These are phyloP conservation scores for Stagonosporopsis tanaceti DNA, from an alignment of 2,329 filamentous ascomycete genomes.

Conservation along the genomic window DNA sequence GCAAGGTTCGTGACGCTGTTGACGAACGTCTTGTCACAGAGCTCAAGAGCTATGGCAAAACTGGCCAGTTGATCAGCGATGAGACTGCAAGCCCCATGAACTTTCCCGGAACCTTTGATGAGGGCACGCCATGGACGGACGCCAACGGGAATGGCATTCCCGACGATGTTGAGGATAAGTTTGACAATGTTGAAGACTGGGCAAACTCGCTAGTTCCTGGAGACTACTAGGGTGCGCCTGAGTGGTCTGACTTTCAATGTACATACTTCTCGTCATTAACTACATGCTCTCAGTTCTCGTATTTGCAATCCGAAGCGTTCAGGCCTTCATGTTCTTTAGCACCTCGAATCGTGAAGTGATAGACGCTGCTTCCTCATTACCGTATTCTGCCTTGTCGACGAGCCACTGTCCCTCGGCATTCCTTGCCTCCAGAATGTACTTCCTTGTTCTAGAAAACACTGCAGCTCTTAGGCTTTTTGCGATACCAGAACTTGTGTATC, in stretches of 20 bases:
- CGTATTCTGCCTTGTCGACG: slow-evolving; percentile 7
- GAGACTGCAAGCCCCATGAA: slow-evolving; percentile 54
- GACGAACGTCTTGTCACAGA: slow-evolving; percentile 55
- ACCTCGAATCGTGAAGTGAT: not conserved
- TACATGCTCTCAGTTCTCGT: not conserved
- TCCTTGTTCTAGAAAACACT: slow-evolving; percentile 10
- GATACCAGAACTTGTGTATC: slow-evolving; percentile 60
- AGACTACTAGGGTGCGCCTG: slow-evolving; percentile 21
- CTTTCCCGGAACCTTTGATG: slow-evolving; percentile 51
- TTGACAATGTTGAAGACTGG: slow-evolving; percentile 60
- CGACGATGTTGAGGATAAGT: slow-evolving; percentile 57
- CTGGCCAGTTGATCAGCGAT: slow-evolving; percentile 57
- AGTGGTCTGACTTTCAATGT: not conserved
- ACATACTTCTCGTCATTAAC: not conserved
- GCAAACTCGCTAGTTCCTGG: slow-evolving; percentile 57
- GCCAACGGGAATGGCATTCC: slow-evolving; percentile 61
- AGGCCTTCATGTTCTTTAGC: not conserved
- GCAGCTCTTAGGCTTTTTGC: slow-evolving; percentile 38
- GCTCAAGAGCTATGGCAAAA: slow-evolving; percentile 56
- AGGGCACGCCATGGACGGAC: slow-evolving; percentile 53
- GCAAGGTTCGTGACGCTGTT: slow-evolving; percentile 54
- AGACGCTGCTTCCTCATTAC: not conserved
- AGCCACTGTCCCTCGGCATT: slow-evolving; percentile 17
- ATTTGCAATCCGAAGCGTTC: too few relatives aligned
- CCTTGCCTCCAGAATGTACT: slow-evolving; percentile 16